These are phyloP conservation scores for Taxawa tesnikishii DNA, from an alignment of 2,329 filamentous ascomycete genomes.

Conservation along the genomic window DNA sequence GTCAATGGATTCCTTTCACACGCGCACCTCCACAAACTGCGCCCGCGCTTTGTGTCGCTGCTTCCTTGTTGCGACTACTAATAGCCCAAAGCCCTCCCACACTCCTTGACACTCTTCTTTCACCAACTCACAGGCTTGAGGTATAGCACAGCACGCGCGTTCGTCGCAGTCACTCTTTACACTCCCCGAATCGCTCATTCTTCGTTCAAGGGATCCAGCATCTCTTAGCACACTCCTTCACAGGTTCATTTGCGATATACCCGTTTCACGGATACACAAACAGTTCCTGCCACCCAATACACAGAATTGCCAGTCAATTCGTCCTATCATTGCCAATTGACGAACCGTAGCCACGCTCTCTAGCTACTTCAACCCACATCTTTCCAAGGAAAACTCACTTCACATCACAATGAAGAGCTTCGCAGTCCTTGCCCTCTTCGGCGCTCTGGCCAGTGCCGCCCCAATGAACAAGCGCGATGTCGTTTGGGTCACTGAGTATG, in stretches of 20 bases:
- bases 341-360: neutral
- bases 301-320: constrained; percentile 9
- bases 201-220: constrained; percentile 7
- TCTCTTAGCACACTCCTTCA: no score
- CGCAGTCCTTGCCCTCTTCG: constrained; percentile 17
- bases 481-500: constrained; percentile 37
- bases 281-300: no score
- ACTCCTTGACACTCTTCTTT: neutral
- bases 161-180: constrained; percentile 3
- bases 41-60: no score
- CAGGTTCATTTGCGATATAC: no score
- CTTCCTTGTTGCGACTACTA: no score
- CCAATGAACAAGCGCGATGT: constrained; percentile 29
- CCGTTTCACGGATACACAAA: no score
- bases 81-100: no score
- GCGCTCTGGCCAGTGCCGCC: constrained; percentile 17
- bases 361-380: constrained; percentile 2
- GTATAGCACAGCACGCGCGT: constrained; percentile 7
- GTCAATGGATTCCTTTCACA: no score
- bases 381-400: neutral
- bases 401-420: constrained; percentile 22
- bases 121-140: constrained; percentile 7
- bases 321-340: constrained; percentile 4
- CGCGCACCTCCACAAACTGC: no score
- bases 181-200: constrained; percentile 7